Conservation (phyloP, 2,329 filamentous ascomycete species). For the Alternaria dauci region DNA sequence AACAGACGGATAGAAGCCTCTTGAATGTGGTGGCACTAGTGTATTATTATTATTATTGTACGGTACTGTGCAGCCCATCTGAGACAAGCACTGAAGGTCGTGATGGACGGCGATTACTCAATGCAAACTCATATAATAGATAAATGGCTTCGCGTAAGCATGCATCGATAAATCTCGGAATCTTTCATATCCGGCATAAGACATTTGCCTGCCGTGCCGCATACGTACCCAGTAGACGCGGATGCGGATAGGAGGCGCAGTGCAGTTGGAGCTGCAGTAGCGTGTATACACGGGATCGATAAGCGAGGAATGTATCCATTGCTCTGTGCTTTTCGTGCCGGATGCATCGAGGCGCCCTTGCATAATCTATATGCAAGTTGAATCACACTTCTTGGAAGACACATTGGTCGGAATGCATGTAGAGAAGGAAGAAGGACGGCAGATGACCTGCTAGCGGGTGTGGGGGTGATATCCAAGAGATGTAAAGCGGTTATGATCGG, state of each 20-base stretch:
- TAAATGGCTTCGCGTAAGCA: background rate
- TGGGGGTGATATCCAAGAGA: background rate
- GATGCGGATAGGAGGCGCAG: conserved; percentile 1
- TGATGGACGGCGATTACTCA: background rate
- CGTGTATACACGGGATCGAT: conserved; percentile 2
- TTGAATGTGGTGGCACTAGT: background rate
- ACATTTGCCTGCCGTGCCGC: background rate
- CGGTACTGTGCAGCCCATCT: background rate
- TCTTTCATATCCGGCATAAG: background rate
- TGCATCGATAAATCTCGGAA: background rate
- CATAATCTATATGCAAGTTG: conserved; percentile 3
- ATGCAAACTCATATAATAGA: background rate
- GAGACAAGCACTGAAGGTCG: background rate
- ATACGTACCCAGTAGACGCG: background rate
- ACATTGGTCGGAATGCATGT: background rate
- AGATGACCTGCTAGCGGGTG: background rate
- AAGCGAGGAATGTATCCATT: background rate
- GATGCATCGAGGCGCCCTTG: background rate
- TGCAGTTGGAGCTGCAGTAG: background rate
- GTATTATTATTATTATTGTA: too few species aligned
- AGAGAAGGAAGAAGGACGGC: background rate
- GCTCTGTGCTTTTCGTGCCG: background rate
- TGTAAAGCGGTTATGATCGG: background rate
- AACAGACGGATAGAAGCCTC: background rate
- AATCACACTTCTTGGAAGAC: background rate